Evolutionary conservation across 2,329 filamentous ascomycete genomes (phyloP).

Genomic region (Dactylellina cionopaga): DNA sequence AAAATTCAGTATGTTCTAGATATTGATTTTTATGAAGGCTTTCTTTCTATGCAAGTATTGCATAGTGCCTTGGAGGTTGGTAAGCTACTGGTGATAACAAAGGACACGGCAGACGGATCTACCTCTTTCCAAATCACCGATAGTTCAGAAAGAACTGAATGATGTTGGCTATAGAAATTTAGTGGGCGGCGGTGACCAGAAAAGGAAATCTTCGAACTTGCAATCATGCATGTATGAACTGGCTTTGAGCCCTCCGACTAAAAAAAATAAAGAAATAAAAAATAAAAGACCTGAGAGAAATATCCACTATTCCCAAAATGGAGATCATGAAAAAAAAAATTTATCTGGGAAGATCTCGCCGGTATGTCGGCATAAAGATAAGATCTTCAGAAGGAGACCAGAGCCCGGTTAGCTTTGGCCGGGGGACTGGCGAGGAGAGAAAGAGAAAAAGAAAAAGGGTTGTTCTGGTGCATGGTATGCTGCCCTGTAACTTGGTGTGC

Average conservation of each 20-base stretch:
- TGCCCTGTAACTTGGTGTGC: background rate
- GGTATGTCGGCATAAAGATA: conserved; percentile 11
- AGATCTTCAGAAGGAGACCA: conserved; percentile 19
- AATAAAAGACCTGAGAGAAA: background rate
- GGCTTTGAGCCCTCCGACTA: conserved; percentile 4
- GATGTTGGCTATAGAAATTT: background rate
- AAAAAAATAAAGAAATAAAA: no score
- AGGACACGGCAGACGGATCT: conserved; percentile 41
- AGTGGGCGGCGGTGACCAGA: conserved; percentile 53
- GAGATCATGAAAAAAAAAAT: conserved; percentile 30
- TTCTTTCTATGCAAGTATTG: background rate
- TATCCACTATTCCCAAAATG: conserved; percentile 25
- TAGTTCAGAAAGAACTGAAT: background rate
- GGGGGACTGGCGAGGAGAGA: background rate
- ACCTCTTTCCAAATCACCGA: conserved; percentile 19
- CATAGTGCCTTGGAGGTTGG: conserved; percentile 7
- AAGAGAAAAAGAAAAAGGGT: background rate
- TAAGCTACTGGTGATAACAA: conserved; percentile 19
- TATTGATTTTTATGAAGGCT: conserved; percentile 1
- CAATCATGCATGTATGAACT: conserved; percentile 34
- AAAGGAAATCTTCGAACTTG: conserved; percentile 20
- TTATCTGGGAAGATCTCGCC: conserved; percentile 22
- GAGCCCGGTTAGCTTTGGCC: background rate
- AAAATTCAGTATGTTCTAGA: background rate
- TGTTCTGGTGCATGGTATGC: background rate